Evolutionary conservation across 78 protist species (phyloP), one percentile per base, ranked within the genome.

Genomic region (Chrysochromulina tobinii): DNA sequence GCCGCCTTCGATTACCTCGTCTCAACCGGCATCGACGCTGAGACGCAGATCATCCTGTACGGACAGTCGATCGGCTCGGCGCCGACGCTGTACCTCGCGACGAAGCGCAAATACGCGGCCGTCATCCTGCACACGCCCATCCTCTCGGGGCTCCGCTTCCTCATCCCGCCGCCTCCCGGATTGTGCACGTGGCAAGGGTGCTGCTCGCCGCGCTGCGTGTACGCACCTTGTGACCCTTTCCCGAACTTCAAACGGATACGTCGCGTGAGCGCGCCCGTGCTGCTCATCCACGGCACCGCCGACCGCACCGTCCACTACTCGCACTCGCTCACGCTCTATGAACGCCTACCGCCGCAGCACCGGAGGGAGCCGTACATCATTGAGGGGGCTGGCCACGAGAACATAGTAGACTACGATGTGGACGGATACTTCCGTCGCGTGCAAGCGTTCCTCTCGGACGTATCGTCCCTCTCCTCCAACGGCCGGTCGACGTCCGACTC

Each of bases 81-180:
- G 53, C 79, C 79, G 79, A 14, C 79, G 79, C 79, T 69, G 51
- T 69, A 51, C 51, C 79, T 69, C 14, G 79, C 79, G 38, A n/a
- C 79, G 79, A 27, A 17, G 25, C 8, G 20, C 54, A n/a, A 3
- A 3, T 27, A n/a, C 18, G 38, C 79, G 51, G 79, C 23, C 15
- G 79, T 69, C 3, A 17, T 69, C 38, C 79, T 69, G 5, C 79
- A 69, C 51, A 27, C 79, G 53, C 79, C 79, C 15, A 27, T 69
- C 18, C 27, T 69, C 12, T 27, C 53, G 38, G 79, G 79, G 51
- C 79, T 69, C 12, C 79, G 79, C 54, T 5, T 69, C 17, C 51
- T 69, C 14, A 69, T 69, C 38, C 79, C 79, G 51, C 79, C 79
- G 20, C 79, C 6, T 4, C 51, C 15, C 3, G 79, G 79, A 27